These are phyloP conservation scores for Epithemia pelagica DNA, from an alignment of 108 stramenopile genomes.

Conservation along the genomic window DNA sequence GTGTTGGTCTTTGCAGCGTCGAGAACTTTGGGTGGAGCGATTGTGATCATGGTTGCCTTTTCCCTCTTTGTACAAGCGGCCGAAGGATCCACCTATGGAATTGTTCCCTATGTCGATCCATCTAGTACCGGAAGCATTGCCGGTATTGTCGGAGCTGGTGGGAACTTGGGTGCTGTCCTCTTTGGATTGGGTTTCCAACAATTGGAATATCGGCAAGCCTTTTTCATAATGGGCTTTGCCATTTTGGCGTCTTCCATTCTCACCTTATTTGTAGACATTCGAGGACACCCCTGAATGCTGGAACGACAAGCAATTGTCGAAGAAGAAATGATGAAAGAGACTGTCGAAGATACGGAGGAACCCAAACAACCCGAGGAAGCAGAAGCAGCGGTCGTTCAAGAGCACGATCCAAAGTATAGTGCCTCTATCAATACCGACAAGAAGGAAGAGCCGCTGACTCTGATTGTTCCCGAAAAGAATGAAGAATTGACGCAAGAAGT, in stretches of 20 bases:
- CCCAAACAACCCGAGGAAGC: not conserved
- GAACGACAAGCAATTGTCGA: too few species aligned
- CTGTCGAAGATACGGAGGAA: too few species aligned
- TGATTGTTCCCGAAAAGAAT: not conserved
- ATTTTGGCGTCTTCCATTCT: constrained; percentile 40
- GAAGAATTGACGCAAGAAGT: not conserved
- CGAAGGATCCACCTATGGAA: constrained; percentile 68
- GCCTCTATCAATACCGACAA: not conserved
- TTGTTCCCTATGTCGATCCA: constrained; percentile 82
- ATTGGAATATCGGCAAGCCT: constrained; percentile 35
- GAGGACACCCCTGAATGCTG: constrained; percentile 56
- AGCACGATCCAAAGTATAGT: too few species aligned
- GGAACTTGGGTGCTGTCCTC: constrained; percentile 49
- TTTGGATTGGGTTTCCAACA: constrained; percentile 54
- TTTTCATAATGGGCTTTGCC: constrained; percentile 37
- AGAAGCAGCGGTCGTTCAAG: too few species aligned
- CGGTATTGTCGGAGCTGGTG: constrained; percentile 80
- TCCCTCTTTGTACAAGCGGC: constrained; percentile 75
- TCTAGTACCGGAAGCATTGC: constrained; percentile 65
- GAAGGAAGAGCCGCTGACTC: not conserved
- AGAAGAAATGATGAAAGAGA: too few species aligned
- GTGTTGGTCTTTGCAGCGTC: constrained; percentile 59
- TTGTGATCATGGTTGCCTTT: constrained; percentile 69
- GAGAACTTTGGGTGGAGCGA: constrained; percentile 36
- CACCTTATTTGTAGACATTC: constrained; percentile 52